phyloP scores from a whole-genome alignment of 306 rosid genomes.

The Pterocarpus santalinus region DNA sequence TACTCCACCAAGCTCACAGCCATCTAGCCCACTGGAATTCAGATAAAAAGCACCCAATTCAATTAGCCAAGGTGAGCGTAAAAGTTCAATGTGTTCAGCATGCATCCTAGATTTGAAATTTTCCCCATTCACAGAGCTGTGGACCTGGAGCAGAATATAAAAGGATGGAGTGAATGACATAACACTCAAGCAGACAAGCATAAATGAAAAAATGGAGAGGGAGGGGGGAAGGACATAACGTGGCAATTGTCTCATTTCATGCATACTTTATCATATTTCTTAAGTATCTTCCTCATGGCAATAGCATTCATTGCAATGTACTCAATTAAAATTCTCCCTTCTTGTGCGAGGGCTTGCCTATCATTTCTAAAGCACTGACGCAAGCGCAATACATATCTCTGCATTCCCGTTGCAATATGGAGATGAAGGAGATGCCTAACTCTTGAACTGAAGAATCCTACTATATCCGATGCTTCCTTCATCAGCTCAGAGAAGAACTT shows the following conservation, averaged over 20 bases:
- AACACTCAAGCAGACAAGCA: slow-evolving; percentile 9
- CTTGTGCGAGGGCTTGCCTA: slow-evolving; percentile 62
- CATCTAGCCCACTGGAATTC: slow-evolving; percentile 65
- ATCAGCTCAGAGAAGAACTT: slow-evolving; percentile 79
- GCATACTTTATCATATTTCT: slow-evolving; percentile 92
- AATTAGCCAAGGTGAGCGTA: slow-evolving; percentile 92
- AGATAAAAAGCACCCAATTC: slow-evolving; percentile 90
- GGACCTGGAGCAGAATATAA: slow-evolving; percentile 60
- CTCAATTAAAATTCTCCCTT: slow-evolving; percentile 80
- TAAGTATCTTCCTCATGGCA: slow-evolving; percentile 90
- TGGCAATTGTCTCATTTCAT: slow-evolving; percentile 10
- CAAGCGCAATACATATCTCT: slow-evolving; percentile 67
- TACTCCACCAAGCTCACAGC: slow-evolving; percentile 58
- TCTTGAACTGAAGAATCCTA: slow-evolving; percentile 75
- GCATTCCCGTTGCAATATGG: slow-evolving; percentile 78
- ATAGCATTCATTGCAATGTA: slow-evolving; percentile 86
- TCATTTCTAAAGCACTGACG: slow-evolving; percentile 76
- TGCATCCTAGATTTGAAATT: slow-evolving; percentile 79
- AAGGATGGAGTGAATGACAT: slow-evolving; percentile 20
- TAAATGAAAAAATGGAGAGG: slow-evolving; percentile 16
- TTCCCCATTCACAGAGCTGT: slow-evolving; percentile 78
- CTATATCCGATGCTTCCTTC: slow-evolving; percentile 85
- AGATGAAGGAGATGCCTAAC: slow-evolving; percentile 84
- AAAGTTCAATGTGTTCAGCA: slow-evolving; percentile 80
- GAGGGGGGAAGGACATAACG: background rate